Conservation (phyloP, 257 asterid species). For the Solanum verrucosum region DNA sequence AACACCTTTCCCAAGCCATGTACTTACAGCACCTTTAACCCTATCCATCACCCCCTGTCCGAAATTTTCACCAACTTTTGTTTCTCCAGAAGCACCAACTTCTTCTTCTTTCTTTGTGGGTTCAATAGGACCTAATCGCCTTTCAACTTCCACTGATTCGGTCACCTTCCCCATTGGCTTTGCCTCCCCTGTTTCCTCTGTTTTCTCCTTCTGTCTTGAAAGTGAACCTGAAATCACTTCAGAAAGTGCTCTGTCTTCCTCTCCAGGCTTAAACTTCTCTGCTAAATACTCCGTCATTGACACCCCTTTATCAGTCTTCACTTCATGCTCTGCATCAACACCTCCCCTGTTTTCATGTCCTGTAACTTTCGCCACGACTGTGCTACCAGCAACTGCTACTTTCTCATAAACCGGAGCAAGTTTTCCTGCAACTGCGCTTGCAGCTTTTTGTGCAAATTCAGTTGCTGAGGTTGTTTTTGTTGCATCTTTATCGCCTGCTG, state of each 20-base stretch:
- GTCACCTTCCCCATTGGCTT: conserved; percentile 32
- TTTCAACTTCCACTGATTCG: conserved; percentile 41
- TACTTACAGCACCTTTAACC: conserved; percentile 39
- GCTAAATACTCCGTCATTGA: conserved; percentile 45
- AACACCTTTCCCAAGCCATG: conserved; percentile 49
- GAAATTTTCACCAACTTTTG: conserved; percentile 8
- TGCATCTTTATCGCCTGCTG: neutral
- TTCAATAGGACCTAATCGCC: conserved; percentile 21
- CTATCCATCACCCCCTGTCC: conserved; percentile 40
- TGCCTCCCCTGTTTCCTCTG: conserved; percentile 3
- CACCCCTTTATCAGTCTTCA: conserved; percentile 33
- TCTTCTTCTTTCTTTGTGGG: conserved; percentile 27
- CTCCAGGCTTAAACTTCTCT: conserved; percentile 56
- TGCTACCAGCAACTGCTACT: conserved; percentile 24
- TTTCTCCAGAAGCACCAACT: conserved; percentile 11
- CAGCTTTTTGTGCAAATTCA: conserved; percentile 21
- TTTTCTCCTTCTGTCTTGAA: conserved; percentile 23
- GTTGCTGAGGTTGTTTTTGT: conserved; percentile 14
- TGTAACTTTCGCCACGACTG: conserved; percentile 21
- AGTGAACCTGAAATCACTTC: conserved; percentile 36
- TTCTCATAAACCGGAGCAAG: conserved; percentile 27
- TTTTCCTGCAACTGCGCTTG: conserved; percentile 11
- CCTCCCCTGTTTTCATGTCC: neutral
- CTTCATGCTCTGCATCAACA: neutral
- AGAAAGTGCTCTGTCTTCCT: conserved; percentile 71